Evolutionary conservation across 2,329 filamentous ascomycete genomes (phyloP).

Genomic region (Rutstroemia sp.): DNA sequence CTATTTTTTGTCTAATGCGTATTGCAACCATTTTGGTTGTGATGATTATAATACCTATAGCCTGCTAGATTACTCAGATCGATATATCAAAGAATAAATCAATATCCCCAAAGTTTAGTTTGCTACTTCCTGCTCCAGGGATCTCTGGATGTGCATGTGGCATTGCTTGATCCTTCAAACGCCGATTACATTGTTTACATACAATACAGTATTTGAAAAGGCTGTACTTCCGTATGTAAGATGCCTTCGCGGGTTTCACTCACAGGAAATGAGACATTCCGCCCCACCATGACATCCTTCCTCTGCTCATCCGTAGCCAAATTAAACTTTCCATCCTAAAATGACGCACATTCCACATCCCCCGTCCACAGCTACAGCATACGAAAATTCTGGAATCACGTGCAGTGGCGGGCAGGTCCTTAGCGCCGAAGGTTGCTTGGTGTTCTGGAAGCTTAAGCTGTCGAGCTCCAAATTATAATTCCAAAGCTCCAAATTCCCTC

Average conservation of each 20-base stretch:
- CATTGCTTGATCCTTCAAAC: too few relatives aligned
- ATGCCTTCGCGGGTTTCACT: neutral
- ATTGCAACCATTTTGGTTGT: neutral
- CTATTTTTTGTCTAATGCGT: slow-evolving; percentile 1
- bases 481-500: neutral
- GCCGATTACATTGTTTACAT: too few relatives aligned
- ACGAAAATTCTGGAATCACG: neutral
- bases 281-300: too few relatives aligned
- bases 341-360: neutral
- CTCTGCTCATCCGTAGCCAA: neutral
- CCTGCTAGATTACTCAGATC: neutral
- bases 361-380: neutral
- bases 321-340: neutral
- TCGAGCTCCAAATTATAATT: neutral
- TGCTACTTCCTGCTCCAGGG: neutral
- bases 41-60: slow-evolving; percentile 1
- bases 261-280: neutral
- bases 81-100: neutral
- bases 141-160: too few relatives aligned
- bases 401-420: neutral
- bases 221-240: neutral
- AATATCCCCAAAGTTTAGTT: neutral
- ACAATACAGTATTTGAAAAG: neutral
- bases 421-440: slow-evolving; percentile 2
- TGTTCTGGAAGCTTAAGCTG: slow-evolving; percentile 2